Conservation (phyloP, 148 eudicot species). For the Salicornia ramosissima region DNA sequence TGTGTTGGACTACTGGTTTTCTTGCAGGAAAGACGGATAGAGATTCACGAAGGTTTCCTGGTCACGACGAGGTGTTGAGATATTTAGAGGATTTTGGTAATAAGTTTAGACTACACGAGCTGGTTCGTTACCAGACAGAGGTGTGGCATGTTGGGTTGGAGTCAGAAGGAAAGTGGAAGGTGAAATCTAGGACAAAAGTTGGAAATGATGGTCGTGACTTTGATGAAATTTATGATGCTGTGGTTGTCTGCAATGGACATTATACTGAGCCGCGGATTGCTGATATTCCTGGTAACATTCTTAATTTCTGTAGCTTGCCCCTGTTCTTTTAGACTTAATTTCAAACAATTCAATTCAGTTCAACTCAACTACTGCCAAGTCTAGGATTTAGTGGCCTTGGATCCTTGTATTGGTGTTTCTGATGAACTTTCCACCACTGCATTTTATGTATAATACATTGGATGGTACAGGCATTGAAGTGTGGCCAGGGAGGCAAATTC, state of each 20-base stretch:
- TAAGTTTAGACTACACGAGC: conserved; percentile 51
- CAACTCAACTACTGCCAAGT: no score
- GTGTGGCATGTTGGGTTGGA: conserved; percentile 49
- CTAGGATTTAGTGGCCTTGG: no score
- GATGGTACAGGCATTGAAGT: conserved; percentile 50
- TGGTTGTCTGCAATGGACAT: conserved; percentile 90
- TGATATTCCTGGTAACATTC: conserved; percentile 58
- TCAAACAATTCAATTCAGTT: no score
- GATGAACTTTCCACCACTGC: neutral
- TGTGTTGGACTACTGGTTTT: neutral
- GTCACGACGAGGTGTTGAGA: conserved; percentile 72
- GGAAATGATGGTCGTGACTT: conserved; percentile 25
- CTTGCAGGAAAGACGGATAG: conserved; percentile 34
- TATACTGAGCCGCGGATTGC: conserved; percentile 81
- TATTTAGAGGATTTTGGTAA: conserved; percentile 61
- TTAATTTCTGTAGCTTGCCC: neutral
- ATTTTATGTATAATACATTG: neutral
- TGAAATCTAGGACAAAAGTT: conserved; percentile 31
- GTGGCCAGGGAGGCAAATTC: conserved; percentile 94
- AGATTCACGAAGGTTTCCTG: conserved; percentile 80
- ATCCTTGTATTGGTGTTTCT: no score
- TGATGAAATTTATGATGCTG: conserved; percentile 82
- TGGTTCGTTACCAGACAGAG: conserved; percentile 56
- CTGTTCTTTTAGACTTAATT: neutral
- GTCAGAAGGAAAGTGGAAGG: conserved; percentile 56